A percentile compares a stretch with the other conserved stretches of the same genome.
These are phyloP conservation scores for Murraya paniculata DNA, from an alignment of 345 rosid genomes.

Conservation along the genomic window DNA sequence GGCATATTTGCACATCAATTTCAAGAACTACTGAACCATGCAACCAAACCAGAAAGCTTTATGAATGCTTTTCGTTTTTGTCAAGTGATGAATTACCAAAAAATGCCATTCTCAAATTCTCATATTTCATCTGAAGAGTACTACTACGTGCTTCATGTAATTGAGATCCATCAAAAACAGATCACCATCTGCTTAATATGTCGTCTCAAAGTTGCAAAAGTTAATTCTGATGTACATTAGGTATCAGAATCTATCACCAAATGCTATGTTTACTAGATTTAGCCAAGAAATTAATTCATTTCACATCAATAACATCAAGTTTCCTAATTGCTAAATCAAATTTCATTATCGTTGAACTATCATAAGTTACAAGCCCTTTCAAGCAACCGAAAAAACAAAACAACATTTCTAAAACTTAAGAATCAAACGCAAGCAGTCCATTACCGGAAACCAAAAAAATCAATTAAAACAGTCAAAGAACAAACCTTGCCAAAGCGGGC, in stretches of 20 bases:
- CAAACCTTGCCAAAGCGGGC: constrained; percentile 86
- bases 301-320: neutral
- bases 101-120: neutral
- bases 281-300: constrained; percentile 3
- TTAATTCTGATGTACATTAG: neutral
- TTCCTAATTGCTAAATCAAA: neutral
- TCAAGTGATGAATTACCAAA: neutral
- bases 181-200: neutral
- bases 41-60: neutral
- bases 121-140: neutral
- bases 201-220: neutral
- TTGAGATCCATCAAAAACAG: neutral
- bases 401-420: neutral
- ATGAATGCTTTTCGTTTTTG: neutral
- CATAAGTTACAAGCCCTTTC: neutral
- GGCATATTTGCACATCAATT: neutral
- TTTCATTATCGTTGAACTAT: no score
- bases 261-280: neutral
- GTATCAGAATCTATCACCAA: neutral
- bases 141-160: neutral
- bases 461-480: neutral
- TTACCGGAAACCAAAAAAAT: neutral
- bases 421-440: neutral
- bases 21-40: neutral
- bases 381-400: neutral